A percentile compares a stretch with the other conserved stretches of the same genome.
These are phyloP conservation scores for Trichoderma simmonsii DNA, from an alignment of 2,329 filamentous ascomycete genomes.

Conservation along the genomic window DNA sequence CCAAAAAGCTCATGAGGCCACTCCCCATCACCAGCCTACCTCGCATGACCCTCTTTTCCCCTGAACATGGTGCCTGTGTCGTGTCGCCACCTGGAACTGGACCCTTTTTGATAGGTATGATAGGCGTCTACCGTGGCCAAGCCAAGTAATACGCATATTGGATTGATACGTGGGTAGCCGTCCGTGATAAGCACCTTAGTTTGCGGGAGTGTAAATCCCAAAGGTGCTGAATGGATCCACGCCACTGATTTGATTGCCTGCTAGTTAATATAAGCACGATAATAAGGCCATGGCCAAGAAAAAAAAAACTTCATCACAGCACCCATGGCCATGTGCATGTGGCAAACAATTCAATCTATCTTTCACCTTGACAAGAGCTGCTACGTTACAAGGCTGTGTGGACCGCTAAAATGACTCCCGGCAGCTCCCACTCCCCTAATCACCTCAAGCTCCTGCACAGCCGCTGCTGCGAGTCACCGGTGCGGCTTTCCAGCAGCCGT, in stretches of 20 bases:
- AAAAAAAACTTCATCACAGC: neutral
- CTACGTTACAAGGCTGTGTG: neutral
- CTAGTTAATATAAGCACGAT: neutral
- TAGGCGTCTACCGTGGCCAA: neutral
- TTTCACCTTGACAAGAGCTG: neutral
- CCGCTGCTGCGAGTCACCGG: neutral
- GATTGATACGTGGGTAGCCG: neutral
- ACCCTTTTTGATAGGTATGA: neutral
- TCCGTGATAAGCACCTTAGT: conserved; percentile 3
- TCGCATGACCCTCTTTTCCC: conserved; percentile 4
- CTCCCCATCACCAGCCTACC: conserved; percentile 2
- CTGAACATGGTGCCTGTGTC: conserved; percentile 1
- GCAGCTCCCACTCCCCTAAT: neutral
- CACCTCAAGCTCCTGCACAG: neutral
- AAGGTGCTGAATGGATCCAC: neutral
- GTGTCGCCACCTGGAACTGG: neutral
- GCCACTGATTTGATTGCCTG: neutral
- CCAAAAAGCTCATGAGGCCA: neutral
- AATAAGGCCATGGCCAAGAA: neutral
- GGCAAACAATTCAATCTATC: neutral
- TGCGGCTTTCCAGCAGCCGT: neutral
- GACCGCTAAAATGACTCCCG: neutral
- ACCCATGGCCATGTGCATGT: neutral
- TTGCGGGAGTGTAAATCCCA: neutral
- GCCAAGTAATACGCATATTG: neutral